Evolutionary conservation across 2,329 filamentous ascomycete genomes (phyloP).

Genomic region (Amauroascus niger): DNA sequence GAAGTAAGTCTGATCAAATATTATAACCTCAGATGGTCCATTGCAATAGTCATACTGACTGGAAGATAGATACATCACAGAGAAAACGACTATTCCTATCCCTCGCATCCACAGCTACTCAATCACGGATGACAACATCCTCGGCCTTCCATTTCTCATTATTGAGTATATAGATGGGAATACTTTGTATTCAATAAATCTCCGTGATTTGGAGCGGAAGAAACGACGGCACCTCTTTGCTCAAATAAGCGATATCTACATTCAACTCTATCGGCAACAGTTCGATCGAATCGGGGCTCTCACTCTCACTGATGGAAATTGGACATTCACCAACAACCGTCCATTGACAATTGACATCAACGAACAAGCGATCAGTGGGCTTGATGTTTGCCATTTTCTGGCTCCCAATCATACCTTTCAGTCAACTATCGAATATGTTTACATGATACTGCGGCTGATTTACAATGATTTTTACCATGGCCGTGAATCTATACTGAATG

Average conservation of each 20-base stretch:
- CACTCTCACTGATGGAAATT: conserved; percentile 9
- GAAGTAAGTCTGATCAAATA: conserved; percentile 13
- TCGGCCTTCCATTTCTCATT: too few relatives aligned
- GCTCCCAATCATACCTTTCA: conserved; percentile 5
- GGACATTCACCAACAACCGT: conserved; percentile 10
- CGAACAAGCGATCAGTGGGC: background rate
- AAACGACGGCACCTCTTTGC: background rate
- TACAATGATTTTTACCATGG: conserved; percentile 13
- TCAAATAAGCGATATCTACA: conserved; percentile 10
- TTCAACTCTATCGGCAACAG: too few relatives aligned
- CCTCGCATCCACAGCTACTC: conserved; percentile 15
- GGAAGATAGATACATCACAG: background rate
- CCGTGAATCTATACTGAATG: conserved; percentile 2
- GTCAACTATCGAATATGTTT: conserved; percentile 12
- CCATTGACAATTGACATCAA: conserved; percentile 4
- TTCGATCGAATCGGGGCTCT: conserved; percentile 8
- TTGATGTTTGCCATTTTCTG: background rate
- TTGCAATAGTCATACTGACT: too few relatives aligned
- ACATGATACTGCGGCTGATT: background rate
- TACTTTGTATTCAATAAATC: too few relatives aligned
- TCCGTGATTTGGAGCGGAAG: too few relatives aligned
- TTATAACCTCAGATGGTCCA: too few relatives aligned
- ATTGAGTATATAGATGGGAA: too few relatives aligned
- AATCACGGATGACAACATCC: conserved; percentile 8
- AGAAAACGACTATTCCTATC: conserved; percentile 18